Base-by-base conservation (phyloP, 306 rosid species). In the Carpinus viminea region DNA sequence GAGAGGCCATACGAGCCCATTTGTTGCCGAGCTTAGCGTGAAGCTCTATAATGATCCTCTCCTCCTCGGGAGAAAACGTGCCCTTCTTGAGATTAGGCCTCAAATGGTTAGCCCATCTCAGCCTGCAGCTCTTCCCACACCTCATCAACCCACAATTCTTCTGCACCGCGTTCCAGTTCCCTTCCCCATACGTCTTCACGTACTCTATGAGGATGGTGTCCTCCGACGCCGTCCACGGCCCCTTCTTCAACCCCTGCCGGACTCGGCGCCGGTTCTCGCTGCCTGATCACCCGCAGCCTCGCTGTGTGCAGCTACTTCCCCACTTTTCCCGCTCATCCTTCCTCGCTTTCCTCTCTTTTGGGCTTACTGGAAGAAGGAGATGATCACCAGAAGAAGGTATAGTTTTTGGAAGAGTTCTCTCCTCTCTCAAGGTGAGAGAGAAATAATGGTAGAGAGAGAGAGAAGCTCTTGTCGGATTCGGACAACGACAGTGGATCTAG, bases 1-100 rank as follows among this genome's bases (percentile, higher is more conserved):
- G 90, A 12, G 97, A 73, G 12, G 98, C 98, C 93, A 92, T 94
- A 74, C 90, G 85, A 71, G 98, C 90, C 98, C 98, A 94, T 86
- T 89, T 92, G 85, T 92, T 94, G 73, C 96, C 98, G 50, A 89
- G 69, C 81, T 85, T 90, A 50, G 97, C 85, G 80, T 94, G 98
- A 81, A 91, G 96, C 7, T 90, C 86, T 64, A 92, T 68, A 82
- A 94, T 88, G 76, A 82, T 20, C 4, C 80, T 52, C 53, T 94
- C 93, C 74, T 94, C 98, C 0, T 89, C 91, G 0, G 62, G 68
- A 52, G 97, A 81, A 66, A 94, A 90, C 0, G 93, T 56, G 31
- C 95, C 96, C 24, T 92, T 94, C 71, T 87, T 94, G 20, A 94
- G 87, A 76, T 94, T 87, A 5, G 98, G 97, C 56, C 97, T 76